phyloP scores from a whole-genome alignment of 192 early-diverging fungal species.

The Geranomyces michiganensis region DNA sequence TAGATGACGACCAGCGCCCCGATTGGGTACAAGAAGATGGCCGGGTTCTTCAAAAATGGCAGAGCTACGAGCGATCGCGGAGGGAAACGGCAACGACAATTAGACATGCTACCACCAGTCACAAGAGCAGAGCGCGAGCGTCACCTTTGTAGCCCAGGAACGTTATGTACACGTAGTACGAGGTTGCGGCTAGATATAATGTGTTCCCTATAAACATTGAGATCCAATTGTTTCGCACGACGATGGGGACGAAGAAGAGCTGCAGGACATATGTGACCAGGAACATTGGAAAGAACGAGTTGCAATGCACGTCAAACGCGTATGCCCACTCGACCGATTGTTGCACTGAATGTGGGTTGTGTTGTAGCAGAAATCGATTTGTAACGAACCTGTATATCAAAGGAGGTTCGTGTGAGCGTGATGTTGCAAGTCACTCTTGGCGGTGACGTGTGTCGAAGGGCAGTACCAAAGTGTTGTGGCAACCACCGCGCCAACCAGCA shows the following conservation, averaged over 20 bases:
- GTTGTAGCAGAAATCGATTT: slow-evolving; percentile 81
- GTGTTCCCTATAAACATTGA: slow-evolving; percentile 84
- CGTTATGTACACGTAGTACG: slow-evolving; percentile 86
- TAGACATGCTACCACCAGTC: too few species aligned
- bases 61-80: slow-evolving; percentile 60
- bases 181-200: slow-evolving; percentile 77
- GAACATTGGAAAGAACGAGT: slow-evolving; percentile 90
- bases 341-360: slow-evolving; percentile 74
- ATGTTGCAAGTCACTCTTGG: too few species aligned
- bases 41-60: slow-evolving; percentile 89
- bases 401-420: too few species aligned
- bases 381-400: slow-evolving; percentile 73
- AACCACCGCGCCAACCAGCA: slow-evolving; percentile 70
- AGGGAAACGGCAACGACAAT: too few species aligned
- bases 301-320: slow-evolving; percentile 96
- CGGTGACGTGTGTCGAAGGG: neutral
- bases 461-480: slow-evolving; percentile 73
- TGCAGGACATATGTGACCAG: slow-evolving; percentile 87
- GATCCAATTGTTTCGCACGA: slow-evolving; percentile 79
- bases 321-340: slow-evolving; percentile 96
- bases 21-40: slow-evolving; percentile 87
- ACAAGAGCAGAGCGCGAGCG: slow-evolving; percentile 8
- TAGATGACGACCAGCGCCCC: slow-evolving; percentile 55
- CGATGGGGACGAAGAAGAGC: slow-evolving; percentile 87
- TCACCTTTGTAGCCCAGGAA: slow-evolving; percentile 92